phyloP scores from a whole-genome alignment of 176 grass and related monocot genomes.

The Aegilops speltoides region DNA sequence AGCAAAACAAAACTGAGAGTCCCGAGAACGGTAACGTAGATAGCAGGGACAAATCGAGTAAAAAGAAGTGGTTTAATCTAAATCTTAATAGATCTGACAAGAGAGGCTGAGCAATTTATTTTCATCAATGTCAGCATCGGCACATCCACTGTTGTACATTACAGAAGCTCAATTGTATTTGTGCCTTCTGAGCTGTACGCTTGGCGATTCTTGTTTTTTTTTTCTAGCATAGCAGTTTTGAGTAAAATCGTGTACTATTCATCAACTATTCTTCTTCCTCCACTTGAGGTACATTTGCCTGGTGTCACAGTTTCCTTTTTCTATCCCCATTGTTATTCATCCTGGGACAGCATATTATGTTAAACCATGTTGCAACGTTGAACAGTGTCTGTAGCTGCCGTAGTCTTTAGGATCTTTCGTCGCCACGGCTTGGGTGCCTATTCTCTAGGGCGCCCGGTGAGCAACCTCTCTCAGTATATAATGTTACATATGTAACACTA shows the following conservation, averaged over 20 bases:
- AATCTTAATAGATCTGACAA: constrained; percentile 82
- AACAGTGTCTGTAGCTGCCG: too few relatives aligned
- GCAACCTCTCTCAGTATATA: too few relatives aligned
- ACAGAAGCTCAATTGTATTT: constrained; percentile 29
- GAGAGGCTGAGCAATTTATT: constrained; percentile 41
- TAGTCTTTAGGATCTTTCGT: neutral
- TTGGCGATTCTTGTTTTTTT: constrained; percentile 26
- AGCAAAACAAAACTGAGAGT: constrained; percentile 45
- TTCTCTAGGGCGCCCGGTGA: too few relatives aligned
- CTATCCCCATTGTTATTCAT: too few relatives aligned
- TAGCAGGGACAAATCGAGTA: constrained; percentile 76
- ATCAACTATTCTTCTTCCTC: neutral
- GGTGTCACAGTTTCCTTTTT: too few relatives aligned
- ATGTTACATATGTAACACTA: too few relatives aligned
- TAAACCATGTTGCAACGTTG: too few relatives aligned
- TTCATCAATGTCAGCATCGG: neutral
- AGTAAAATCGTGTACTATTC: constrained; percentile 15
- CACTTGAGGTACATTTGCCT: too few relatives aligned
- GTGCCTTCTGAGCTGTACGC: constrained; percentile 25
- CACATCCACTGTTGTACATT: constrained; percentile 42
- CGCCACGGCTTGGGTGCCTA: too few relatives aligned
- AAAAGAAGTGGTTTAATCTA: constrained; percentile 98
- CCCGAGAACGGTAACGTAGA: constrained; percentile 64
- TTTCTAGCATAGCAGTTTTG: constrained; percentile 47
- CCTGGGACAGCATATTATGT: too few relatives aligned